Percentiles rank a stretch among this genome's conserved stretches.
phyloP scores from a whole-genome alignment of 129 eudicot species.

The Apium graveolens region DNA sequence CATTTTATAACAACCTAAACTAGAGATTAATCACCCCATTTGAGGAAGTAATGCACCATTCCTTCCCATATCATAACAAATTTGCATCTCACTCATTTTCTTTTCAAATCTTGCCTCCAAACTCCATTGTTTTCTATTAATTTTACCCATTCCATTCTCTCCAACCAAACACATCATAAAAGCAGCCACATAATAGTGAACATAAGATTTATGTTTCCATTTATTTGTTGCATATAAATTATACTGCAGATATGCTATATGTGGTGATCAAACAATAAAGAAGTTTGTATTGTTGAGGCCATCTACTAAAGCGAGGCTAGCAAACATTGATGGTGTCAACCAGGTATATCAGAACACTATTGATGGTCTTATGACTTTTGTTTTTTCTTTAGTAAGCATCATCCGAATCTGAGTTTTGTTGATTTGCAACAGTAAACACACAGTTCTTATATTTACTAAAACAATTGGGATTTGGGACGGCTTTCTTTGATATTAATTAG shows the following conservation, averaged over 20 bases:
- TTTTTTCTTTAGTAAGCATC: not conserved
- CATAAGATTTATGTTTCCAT: not conserved
- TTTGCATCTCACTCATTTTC: no score
- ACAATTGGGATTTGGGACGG: not conserved
- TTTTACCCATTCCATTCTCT: no score
- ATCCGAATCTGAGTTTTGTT: not conserved
- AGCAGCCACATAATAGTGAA: not conserved
- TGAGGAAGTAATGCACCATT: no score
- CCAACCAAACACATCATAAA: no score
- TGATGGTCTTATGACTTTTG: not conserved
- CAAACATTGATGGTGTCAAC: conserved; percentile 91
- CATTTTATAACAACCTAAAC: no score
- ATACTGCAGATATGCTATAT: conserved; percentile 67
- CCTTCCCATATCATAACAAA: no score
- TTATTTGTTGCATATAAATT: conserved; percentile 6
- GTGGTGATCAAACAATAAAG: conserved; percentile 80
- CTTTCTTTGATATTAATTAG: not conserved
- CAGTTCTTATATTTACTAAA: not conserved
- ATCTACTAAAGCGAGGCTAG: conserved; percentile 83
- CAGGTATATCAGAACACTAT: conserved; percentile 44
- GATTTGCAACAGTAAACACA: not conserved
- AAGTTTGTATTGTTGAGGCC: conserved; percentile 70
- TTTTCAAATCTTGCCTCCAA: no score
- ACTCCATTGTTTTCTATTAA: no score
- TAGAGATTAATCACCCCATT: no score